Evolutionary conservation across 257 asterid species (phyloP).

Genomic region (Primulina eburnea): DNA sequence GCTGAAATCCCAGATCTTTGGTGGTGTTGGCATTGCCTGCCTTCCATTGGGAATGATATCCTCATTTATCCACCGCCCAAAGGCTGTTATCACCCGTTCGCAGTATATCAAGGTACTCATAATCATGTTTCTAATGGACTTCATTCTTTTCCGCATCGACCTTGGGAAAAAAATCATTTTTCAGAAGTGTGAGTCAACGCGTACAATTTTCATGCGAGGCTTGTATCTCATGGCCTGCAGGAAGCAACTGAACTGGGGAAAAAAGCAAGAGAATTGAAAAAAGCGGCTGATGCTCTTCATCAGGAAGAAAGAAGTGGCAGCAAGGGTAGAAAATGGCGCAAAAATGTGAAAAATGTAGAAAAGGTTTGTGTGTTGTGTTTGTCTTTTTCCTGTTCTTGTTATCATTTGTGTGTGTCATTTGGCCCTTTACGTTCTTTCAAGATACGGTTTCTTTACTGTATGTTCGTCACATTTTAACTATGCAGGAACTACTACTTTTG

Average conservation of each 20-base stretch:
- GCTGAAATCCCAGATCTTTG: slow-evolving; percentile 67
- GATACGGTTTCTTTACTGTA: slow-evolving; percentile 4
- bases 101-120: slow-evolving; percentile 89
- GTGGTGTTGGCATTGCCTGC: slow-evolving; percentile 98
- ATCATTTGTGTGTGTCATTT: slow-evolving; percentile 13
- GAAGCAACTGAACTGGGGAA: slow-evolving; percentile 97
- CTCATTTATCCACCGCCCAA: slow-evolving; percentile 94
- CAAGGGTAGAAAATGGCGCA: slow-evolving; percentile 99
- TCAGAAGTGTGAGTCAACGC: slow-evolving; percentile 5
- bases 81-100: slow-evolving; percentile 98
- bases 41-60: slow-evolving; percentile 91
- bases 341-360: slow-evolving; percentile 91
- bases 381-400: slow-evolving; percentile 3
- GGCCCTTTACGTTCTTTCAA: not conserved
- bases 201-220: slow-evolving; percentile 21
- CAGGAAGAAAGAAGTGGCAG: slow-evolving; percentile 92
- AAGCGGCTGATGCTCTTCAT: slow-evolving; percentile 91
- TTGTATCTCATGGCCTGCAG: slow-evolving; percentile 38
- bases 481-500: slow-evolving; percentile 84
- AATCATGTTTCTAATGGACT: slow-evolving; percentile 1
- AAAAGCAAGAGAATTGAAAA: slow-evolving; percentile 87
- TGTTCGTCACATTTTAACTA: slow-evolving; percentile 21
- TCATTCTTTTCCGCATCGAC: slow-evolving; percentile 12
- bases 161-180: slow-evolving; percentile 1
- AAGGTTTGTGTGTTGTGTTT: slow-evolving; percentile 48